Evolutionary conservation across 2,329 filamentous ascomycete species (phyloP).

Genomic region (Cercospora canescens): DNA sequence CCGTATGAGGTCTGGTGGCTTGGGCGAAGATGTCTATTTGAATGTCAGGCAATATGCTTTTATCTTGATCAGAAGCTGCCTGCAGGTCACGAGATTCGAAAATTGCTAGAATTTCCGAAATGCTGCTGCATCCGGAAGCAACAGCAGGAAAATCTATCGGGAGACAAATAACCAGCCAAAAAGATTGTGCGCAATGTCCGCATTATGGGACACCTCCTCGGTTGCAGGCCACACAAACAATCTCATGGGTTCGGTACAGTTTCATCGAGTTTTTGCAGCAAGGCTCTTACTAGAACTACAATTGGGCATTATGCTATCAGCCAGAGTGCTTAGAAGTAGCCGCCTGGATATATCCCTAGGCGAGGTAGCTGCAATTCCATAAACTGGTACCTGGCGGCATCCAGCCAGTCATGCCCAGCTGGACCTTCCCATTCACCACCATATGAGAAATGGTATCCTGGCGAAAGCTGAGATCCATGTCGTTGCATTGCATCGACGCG

Average conservation of each 20-base stretch:
- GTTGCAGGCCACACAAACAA: too few species aligned
- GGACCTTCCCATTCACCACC: neutral
- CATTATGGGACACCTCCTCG: too few species aligned
- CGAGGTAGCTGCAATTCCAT: neutral
- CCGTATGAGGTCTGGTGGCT: constrained; percentile 52
- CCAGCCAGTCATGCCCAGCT: neutral
- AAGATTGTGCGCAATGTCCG: too few species aligned
- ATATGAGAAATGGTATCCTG: neutral
- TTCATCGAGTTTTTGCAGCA: neutral
- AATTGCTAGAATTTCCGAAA: constrained; percentile 19
- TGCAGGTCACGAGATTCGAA: constrained; percentile 10
- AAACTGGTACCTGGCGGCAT: neutral
- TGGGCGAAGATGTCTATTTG: constrained; percentile 46
- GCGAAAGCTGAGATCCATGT: neutral
- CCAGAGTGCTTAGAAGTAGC: neutral
- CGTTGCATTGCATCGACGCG: neutral
- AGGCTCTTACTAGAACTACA: neutral
- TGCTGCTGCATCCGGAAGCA: constrained; percentile 5
- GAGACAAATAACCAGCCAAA: too few species aligned
- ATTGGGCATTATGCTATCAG: neutral
- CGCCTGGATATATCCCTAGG: neutral
- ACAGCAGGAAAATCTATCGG: neutral
- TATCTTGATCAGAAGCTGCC: constrained; percentile 37
- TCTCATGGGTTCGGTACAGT: too few species aligned
- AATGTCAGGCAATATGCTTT: constrained; percentile 53